These are phyloP conservation scores for Alternaria postmessia DNA, from an alignment of 2,329 filamentous ascomycete species.

Conservation along the genomic window DNA sequence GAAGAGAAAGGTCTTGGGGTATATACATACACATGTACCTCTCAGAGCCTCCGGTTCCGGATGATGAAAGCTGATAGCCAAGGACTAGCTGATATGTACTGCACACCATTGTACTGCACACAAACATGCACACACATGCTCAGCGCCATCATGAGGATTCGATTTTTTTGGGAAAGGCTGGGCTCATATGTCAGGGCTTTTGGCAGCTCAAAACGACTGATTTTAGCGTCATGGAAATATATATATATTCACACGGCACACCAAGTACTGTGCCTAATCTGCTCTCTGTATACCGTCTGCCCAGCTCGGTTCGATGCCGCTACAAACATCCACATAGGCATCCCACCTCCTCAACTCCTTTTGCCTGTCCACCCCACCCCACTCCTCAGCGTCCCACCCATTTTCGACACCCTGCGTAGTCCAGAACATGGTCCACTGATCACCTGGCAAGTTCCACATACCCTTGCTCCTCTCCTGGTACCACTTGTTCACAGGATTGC, in stretches of 20 bases:
- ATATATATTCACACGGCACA: neutral
- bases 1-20: neutral
- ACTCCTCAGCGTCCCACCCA: constrained; percentile 64
- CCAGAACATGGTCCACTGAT: constrained; percentile 99
- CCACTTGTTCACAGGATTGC: constrained; percentile 99
- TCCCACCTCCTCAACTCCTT: constrained; percentile 54
- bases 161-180: neutral
- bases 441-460: constrained; percentile 80
- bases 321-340: constrained; percentile 60
- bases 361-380: constrained; percentile 53
- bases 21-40: neutral
- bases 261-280: constrained; percentile 1
- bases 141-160: neutral
- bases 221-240: neutral
- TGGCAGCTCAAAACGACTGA: neutral
- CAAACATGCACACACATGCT: neutral
- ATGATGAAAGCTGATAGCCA: neutral
- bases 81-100: neutral
- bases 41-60: neutral
- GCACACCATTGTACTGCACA: neutral
- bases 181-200: neutral
- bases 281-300: constrained; percentile 48
- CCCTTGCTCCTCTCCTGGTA: constrained; percentile 93
- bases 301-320: constrained; percentile 59
- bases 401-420: constrained; percentile 71